A percentile compares a stretch with the other conserved stretches of the same genome.
phyloP scores from a whole-genome alignment of 2,329 filamentous ascomycete genomes.

The Paradendryphiella salina region DNA sequence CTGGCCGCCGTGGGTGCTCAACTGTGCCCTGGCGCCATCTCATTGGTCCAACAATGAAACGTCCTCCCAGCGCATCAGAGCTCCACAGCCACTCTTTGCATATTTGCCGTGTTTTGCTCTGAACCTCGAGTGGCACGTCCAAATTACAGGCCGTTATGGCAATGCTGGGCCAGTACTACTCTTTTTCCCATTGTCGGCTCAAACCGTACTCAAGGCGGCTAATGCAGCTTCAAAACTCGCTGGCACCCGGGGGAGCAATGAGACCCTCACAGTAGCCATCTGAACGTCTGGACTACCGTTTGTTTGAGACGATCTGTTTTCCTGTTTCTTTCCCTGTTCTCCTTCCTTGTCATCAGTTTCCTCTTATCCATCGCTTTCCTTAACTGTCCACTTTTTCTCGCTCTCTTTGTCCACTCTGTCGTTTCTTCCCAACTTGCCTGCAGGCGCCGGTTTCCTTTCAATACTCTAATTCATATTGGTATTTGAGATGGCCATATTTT shows the following conservation, averaged over 20 bases:
- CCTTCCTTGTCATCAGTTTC: conserved; percentile 27
- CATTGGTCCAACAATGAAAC: conserved; percentile 39
- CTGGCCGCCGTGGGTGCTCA: conserved; percentile 9
- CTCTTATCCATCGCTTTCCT: conserved; percentile 41
- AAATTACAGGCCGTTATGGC: conserved; percentile 28
- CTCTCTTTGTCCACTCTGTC: conserved; percentile 26
- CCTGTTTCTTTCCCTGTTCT: conserved; percentile 26
- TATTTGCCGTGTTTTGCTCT: conserved; percentile 17
- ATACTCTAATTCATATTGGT: conserved; percentile 27
- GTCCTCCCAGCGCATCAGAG: conserved; percentile 17
- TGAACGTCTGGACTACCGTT: conserved; percentile 32
- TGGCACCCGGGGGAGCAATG: conserved; percentile 31
- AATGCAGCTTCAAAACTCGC: conserved; percentile 46
- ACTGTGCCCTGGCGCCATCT: conserved; percentile 15
- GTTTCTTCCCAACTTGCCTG: conserved; percentile 3
- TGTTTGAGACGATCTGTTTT: conserved; percentile 31
- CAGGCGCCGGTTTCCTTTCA: conserved; percentile 17
- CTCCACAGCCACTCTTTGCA: conserved; percentile 39
- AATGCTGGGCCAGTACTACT: conserved; percentile 41
- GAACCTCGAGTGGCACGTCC: conserved; percentile 27
- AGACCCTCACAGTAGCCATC: conserved; percentile 25
- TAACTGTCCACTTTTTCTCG: conserved; percentile 30
- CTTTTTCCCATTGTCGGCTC: conserved; percentile 34
- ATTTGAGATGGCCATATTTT: conserved; percentile 34
- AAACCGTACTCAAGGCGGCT: conserved; percentile 47